These are phyloP conservation scores for Paramecium sexaurelia DNA, from an alignment of 73 alveolate species.

Conservation along the genomic window DNA sequence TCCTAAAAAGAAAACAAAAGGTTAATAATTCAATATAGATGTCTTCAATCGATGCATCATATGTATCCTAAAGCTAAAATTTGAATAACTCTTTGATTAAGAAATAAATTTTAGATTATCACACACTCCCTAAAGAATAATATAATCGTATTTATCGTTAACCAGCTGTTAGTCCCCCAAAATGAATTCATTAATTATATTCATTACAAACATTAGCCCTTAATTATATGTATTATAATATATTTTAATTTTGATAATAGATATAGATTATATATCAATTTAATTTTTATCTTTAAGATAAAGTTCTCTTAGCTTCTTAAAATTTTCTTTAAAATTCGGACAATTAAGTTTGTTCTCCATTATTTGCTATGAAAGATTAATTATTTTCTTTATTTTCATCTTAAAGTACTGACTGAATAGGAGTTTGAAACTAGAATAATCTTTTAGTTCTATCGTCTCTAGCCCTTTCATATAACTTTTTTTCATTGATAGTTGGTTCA, in stretches of 20 bases:
- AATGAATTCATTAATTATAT: not conserved
- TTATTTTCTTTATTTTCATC: constrained; percentile 43
- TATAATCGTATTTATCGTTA: constrained; percentile 35
- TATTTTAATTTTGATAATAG: constrained; percentile 78
- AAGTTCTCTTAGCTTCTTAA: constrained; percentile 47
- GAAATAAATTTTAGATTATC: constrained; percentile 33
- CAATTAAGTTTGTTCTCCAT: not conserved
- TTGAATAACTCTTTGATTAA: not conserved
- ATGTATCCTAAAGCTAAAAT: not conserved
- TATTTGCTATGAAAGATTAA: not conserved
- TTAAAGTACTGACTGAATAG: constrained; percentile 60
- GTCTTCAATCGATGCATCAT: constrained; percentile 49
- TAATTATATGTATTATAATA: not conserved
- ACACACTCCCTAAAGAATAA: constrained; percentile 54
- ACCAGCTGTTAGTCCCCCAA: not conserved
- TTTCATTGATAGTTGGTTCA: constrained; percentile 53
- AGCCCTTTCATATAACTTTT: constrained; percentile 49
- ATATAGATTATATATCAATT: constrained; percentile 68
- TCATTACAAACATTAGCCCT: not conserved
- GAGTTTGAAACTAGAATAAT: constrained; percentile 36
- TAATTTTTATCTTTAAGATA: constrained; percentile 45
- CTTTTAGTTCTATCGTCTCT: constrained; percentile 59
- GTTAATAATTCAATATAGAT: not conserved
- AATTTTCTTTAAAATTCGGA: constrained; percentile 21
- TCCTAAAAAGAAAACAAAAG: not conserved